Percentiles rank a stretch among this genome's conserved stretches.
phyloP scores from a whole-genome alignment of 2,329 filamentous ascomycete species.

The Xylariaceae sp. region DNA sequence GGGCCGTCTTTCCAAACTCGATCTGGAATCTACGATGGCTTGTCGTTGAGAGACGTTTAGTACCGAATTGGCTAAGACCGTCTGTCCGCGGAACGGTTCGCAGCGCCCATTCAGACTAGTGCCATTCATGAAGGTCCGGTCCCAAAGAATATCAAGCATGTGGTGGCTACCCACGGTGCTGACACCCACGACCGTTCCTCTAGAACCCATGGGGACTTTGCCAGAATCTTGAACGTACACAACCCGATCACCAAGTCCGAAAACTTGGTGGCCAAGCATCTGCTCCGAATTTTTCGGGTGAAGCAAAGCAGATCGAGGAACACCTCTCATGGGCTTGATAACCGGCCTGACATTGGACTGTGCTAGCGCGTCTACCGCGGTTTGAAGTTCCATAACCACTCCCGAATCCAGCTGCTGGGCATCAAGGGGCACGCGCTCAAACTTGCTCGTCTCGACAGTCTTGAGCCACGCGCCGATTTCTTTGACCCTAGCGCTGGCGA shows the following conservation, averaged over 20 bases:
- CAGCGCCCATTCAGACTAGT: slow-evolving; percentile 87
- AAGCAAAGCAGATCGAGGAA: slow-evolving; percentile 80
- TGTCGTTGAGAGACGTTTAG: slow-evolving; percentile 82
- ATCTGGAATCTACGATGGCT: slow-evolving; percentile 63
- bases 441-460: slow-evolving; percentile 80
- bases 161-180: slow-evolving; percentile 79
- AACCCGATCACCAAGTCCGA: slow-evolving; percentile 80
- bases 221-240: slow-evolving; percentile 90
- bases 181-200: slow-evolving; percentile 91
- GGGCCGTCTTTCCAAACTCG: slow-evolving; percentile 49
- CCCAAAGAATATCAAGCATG: slow-evolving; percentile 88
- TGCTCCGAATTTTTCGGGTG: slow-evolving; percentile 97
- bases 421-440: slow-evolving; percentile 92
- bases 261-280: slow-evolving; percentile 77
- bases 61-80: slow-evolving; percentile 80
- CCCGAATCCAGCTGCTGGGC: slow-evolving; percentile 94
- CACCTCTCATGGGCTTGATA: slow-evolving; percentile 67
- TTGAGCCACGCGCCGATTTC: slow-evolving; percentile 94
- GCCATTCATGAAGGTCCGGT: slow-evolving; percentile 93
- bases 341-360: slow-evolving; percentile 48
- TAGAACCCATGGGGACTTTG: slow-evolving; percentile 86
- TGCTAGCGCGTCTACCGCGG: slow-evolving; percentile 61
- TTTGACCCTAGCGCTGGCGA: slow-evolving; percentile 76
- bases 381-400: slow-evolving; percentile 74
- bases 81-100: slow-evolving; percentile 88